Evolutionary conservation across 2,329 filamentous ascomycete genomes (phyloP).

Genomic region (Neopestalotiopsis clavispora): DNA sequence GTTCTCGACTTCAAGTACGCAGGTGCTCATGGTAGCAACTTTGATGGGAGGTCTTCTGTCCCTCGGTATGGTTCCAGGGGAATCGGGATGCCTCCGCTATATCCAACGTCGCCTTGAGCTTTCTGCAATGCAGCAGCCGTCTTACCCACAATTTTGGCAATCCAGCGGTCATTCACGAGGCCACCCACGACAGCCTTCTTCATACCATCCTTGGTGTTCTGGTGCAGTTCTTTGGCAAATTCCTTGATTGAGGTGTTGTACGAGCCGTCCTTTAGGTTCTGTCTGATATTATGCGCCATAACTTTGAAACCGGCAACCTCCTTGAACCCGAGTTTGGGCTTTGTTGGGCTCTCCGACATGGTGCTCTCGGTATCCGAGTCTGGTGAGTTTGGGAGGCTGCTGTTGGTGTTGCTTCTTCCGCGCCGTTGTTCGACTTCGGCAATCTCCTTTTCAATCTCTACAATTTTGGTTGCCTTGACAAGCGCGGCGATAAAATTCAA

Average conservation of each 20-base stretch:
- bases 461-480: slow-evolving; percentile 62
- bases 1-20: too few relatives aligned
- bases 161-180: slow-evolving; percentile 58
- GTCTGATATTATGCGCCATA: slow-evolving; percentile 20
- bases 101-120: slow-evolving; percentile 13
- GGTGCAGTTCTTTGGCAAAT: slow-evolving; percentile 18
- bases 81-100: slow-evolving; percentile 13
- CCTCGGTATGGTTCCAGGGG: slow-evolving; percentile 13
- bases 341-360: background rate
- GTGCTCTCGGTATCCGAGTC: slow-evolving; percentile 6
- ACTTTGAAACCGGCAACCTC: slow-evolving; percentile 14
- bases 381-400: slow-evolving; percentile 6
- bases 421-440: slow-evolving; percentile 25
- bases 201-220: slow-evolving; percentile 46
- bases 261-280: slow-evolving; percentile 35
- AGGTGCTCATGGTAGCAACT: slow-evolving; percentile 7
- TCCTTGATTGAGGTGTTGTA: slow-evolving; percentile 16
- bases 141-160: slow-evolving; percentile 57
- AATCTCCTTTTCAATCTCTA: slow-evolving; percentile 53
- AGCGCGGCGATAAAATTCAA: slow-evolving; percentile 59
- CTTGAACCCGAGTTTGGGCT: slow-evolving; percentile 16
- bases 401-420: background rate
- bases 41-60: slow-evolving; percentile 2
- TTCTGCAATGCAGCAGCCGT: slow-evolving; percentile 12
- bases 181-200: slow-evolving; percentile 50